Base-by-base conservation (phyloP, 768 basidiomycete species). In the Boletellus sp. region DNA sequence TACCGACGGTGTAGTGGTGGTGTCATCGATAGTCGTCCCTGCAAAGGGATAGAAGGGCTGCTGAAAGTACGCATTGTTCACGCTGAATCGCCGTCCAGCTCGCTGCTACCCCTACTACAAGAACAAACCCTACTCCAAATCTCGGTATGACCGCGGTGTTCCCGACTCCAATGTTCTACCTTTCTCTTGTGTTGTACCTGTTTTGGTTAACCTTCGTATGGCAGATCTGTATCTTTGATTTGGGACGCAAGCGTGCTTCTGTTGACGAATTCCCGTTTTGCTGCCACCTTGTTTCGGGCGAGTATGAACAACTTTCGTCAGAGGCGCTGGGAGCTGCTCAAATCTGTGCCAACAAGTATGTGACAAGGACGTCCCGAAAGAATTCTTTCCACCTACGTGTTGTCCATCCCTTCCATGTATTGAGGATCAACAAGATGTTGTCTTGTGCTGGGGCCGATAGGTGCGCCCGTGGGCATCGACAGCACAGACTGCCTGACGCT, bases 351-450 rank as follows among this genome's bases (percentile, higher is more conserved):
- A 98, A 98, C 90, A 98, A 98, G 75, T 97, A 97, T 71, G 87
- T 97, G 56, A 95, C 93, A 65, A 97, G 98, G 84, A 92, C 90
- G 4, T 84, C 88, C 26, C 95, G 96, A 65, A 98, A 98, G 78
- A 96, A 99, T 63, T 90, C 94, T 5, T 98, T 99, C 94, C 95
- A 99, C 71, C 70, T 98, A 71, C 84, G 95, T 60, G 92, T 99
- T 61, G 91, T 90, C 51, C 95, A 99, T 77, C 96, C 95, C 37
- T 96, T 87, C 91, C 96, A 99, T 70, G 92, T 98, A 63, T 73
- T 99, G 75, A 89, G 96, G 56, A 96, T 96, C 85, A 96, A 98
- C 89, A 98, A 99, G 86, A 98, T 96, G 91, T 89, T 98, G 80
- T 90, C 87, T 51, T 98, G 96, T 70, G 96, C 96, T 62, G 95